Conservation (phyloP, 2,329 filamentous ascomycete genomes). For the Raffaelea ambrosiae region DNA sequence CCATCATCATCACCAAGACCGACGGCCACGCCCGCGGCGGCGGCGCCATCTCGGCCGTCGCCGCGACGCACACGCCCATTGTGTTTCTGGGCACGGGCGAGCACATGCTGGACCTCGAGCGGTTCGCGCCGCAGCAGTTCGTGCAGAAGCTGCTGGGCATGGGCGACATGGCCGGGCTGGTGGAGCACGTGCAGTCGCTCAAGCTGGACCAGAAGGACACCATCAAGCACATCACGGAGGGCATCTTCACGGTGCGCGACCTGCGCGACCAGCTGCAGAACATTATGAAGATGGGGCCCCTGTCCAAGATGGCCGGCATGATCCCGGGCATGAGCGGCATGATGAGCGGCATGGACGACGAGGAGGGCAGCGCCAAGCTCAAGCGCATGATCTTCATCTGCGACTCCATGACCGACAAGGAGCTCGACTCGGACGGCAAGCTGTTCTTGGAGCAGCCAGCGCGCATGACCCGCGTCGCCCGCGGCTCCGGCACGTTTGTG, state of each 20-base stretch:
- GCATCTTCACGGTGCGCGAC: constrained; percentile 91
- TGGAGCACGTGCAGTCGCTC: constrained; percentile 92
- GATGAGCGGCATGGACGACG: constrained; percentile 95
- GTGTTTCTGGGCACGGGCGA: constrained; percentile 97
- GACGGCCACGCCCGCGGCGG: constrained; percentile 93
- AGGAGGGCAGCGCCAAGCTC: constrained; percentile 86
- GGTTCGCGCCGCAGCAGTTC: constrained; percentile 87
- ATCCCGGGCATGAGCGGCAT: constrained; percentile 90
- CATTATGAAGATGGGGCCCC: constrained; percentile 99
- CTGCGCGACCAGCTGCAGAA: constrained; percentile 91
- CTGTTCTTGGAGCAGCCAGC: constrained; percentile 87
- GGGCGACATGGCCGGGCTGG: constrained; percentile 90
- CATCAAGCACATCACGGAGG: constrained; percentile 97
- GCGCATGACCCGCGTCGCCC: constrained; percentile 84
- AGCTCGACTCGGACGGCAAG: constrained; percentile 92
- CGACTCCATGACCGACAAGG: constrained; percentile 94
- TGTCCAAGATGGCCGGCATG: constrained; percentile 98
- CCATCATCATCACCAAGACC: constrained; percentile 98
- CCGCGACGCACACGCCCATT: constrained; percentile 91
- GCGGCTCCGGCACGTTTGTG: constrained; percentile 83
- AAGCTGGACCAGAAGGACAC: constrained; percentile 98
- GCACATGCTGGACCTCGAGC: constrained; percentile 90
- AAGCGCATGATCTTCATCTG: constrained; percentile 99
- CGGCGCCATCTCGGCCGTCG: constrained; percentile 95
- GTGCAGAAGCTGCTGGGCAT: constrained; percentile 91